These are phyloP conservation scores for Brettanomyces naardenensis DNA, from an alignment of 805 yeast species.

Conservation along the genomic window DNA sequence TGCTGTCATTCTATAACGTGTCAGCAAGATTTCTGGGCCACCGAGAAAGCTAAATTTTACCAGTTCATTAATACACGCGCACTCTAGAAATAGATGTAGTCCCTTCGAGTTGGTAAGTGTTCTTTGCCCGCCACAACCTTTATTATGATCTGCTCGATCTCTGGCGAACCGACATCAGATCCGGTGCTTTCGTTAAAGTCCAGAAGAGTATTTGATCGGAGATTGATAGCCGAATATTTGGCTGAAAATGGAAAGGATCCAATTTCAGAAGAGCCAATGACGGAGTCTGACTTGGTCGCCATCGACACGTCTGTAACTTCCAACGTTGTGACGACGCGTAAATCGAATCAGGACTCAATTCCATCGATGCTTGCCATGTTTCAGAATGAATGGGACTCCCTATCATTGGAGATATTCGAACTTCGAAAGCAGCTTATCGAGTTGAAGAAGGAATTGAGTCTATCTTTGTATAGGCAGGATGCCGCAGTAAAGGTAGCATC, in stretches of 20 bases:
- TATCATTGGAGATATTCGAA: slow-evolving; percentile 72
- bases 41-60: too few species aligned
- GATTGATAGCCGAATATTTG: slow-evolving; percentile 53
- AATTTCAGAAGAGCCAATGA: slow-evolving; percentile 53
- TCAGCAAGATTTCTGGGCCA: too few species aligned
- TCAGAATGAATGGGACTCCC: slow-evolving; percentile 87
- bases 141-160: slow-evolving; percentile 28
- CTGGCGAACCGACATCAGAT: slow-evolving; percentile 60
- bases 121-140: too few species aligned
- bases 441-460: slow-evolving; percentile 64
- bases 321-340: slow-evolving; percentile 19
- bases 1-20: too few species aligned
- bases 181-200: slow-evolving; percentile 76
- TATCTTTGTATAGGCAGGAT: slow-evolving; percentile 77
- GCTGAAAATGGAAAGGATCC: slow-evolving; percentile 70
- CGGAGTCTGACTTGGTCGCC: slow-evolving; percentile 48
- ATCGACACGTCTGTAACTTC: slow-evolving; percentile 8
- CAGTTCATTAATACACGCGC: too few species aligned
- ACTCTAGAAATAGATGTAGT: too few species aligned
- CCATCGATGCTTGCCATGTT: slow-evolving; percentile 70
- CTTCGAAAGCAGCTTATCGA: slow-evolving; percentile 62
- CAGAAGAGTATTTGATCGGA: slow-evolving; percentile 61
- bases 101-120: too few species aligned
- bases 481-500: slow-evolving; percentile 88
- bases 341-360: slow-evolving; percentile 48